Base-by-base conservation (phyloP, 2,329 filamentous ascomycete genomes). In the Trichoderma simmonsii region DNA sequence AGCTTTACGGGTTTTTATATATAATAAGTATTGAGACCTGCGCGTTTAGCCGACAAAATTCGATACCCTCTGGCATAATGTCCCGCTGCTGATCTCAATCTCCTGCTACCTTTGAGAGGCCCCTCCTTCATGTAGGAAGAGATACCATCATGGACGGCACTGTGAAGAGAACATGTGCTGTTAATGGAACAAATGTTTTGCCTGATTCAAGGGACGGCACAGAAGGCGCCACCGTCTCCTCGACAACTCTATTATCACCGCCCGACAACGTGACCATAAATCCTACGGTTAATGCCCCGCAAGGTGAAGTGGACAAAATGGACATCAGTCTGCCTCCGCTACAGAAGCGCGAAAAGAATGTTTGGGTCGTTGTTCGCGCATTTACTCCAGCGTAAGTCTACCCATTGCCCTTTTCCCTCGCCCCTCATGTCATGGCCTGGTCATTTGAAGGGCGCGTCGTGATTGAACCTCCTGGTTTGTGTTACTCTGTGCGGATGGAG, bases 341-440 rank as follows among this genome's bases (percentile, higher is more conserved):
- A 6, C 32, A 24, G 11, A 39, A 43, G 24, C 51, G 51, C 5
- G 34, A 67, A 34, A 67, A 30, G 26, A 67, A 43, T 43, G 21
- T 59, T n/a, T 67, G 64, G 64, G 59, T 43, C 14, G 24, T 43
- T 15, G 64, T 67, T 24, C 64, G 54, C 12, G 54, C 51, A 9
- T 67, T 67, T 12, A 57, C 54, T 39, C 64, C 64, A 7, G 51
- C 64, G 64, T 67, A 67, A 24, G 64, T 67, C 43, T 48, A 11
- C 8, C 1, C 43, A 21, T 21, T 11, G 9, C 43, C 8, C n/a
- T 21, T 51, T 51, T 3, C n/a, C 15, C n/a, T 51, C 43, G 1
- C 43, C n/a, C 43, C 43, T 30, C 28, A 24, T 28, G 14, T 21
- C 26, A 26, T 43, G 36, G 15, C 24, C 24, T 26, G 6, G 26